Evolutionary conservation across 495 filamentous ascomycete genomes (phyloP).

Genomic region (Aspergillus indologenus): DNA sequence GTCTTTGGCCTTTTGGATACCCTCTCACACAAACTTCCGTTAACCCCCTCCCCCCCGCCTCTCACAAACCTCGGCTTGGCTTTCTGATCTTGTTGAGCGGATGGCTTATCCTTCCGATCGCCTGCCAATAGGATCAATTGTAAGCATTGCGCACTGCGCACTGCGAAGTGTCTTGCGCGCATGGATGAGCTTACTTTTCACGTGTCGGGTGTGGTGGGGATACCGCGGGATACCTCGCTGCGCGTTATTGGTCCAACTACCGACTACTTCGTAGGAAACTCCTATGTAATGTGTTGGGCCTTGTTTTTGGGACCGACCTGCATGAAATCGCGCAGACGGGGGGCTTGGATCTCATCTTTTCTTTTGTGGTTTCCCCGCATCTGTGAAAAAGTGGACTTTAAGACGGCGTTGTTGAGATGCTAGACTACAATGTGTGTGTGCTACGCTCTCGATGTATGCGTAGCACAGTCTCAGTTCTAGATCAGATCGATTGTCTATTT

Average conservation of each 20-base stretch:
- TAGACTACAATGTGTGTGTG: no score
- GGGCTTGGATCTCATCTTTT: not conserved
- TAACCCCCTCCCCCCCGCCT: not conserved
- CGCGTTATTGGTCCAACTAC: not conserved
- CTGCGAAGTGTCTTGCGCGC: not conserved
- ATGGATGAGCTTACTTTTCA: not conserved
- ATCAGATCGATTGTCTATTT: no score
- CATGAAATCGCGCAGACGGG: not conserved
- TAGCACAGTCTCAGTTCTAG: no score
- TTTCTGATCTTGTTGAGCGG: not conserved
- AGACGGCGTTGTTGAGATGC: not conserved
- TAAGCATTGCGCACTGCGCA: not conserved
- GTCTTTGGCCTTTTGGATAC: conserved; percentile 16
- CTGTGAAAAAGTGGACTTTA: not conserved
- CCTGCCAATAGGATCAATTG: not conserved
- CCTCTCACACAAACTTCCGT: conserved; percentile 1
- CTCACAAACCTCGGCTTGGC: not conserved
- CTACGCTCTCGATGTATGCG: no score
- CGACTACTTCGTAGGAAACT: no score
- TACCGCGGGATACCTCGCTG: not conserved
- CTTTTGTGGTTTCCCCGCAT: not conserved
- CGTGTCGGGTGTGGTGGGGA: not conserved
- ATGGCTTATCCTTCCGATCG: not conserved
- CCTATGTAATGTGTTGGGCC: not conserved
- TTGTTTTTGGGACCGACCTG: not conserved